A percentile compares a stretch with the other conserved stretches of the same genome.
phyloP scores from a whole-genome alignment of 106 monocot genomes.

The Narthecium ossifragum region DNA sequence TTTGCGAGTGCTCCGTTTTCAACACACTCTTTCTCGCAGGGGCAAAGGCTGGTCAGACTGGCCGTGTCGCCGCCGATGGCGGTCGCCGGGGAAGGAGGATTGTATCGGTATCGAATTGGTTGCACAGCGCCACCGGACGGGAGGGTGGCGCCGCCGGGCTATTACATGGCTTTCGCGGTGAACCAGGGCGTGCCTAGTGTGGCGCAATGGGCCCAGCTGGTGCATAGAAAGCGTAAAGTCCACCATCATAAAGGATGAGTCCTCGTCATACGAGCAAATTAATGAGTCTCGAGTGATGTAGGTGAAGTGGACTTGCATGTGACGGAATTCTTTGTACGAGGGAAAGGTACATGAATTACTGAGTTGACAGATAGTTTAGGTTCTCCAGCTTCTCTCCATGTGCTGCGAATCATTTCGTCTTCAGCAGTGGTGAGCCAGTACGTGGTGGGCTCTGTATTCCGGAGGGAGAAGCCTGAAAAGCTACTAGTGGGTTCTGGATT shows the following conservation, averaged over 20 bases:
- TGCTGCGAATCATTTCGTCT: no score
- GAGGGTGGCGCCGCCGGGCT: slow-evolving; percentile 43
- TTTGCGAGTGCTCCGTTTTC: slow-evolving; percentile 49
- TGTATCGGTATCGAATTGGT: slow-evolving; percentile 23
- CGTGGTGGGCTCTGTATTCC: no score
- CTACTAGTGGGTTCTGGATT: no score
- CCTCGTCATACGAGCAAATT: no score
- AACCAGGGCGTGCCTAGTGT: slow-evolving; percentile 44
- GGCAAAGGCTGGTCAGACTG: slow-evolving; percentile 54
- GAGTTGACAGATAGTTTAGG: not conserved
- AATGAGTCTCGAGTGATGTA: no score
- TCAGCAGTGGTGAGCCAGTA: no score
- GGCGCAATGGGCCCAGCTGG: slow-evolving; percentile 31
- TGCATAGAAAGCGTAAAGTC: not conserved
- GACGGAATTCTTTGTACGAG: no score
- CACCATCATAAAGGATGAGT: not conserved
- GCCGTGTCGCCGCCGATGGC: slow-evolving; percentile 22
- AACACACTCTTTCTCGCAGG: slow-evolving; percentile 59
- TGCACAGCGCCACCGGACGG: slow-evolving; percentile 34
- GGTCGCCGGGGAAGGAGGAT: slow-evolving; percentile 5
- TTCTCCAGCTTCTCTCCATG: no score
- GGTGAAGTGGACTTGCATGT: no score
- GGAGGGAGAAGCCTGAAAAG: no score
- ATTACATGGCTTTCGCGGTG: slow-evolving; percentile 41
- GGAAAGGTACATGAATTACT: not conserved